phyloP scores from a whole-genome alignment of 495 filamentous ascomycete species.

The Amphirosellinia nigrospora region DNA sequence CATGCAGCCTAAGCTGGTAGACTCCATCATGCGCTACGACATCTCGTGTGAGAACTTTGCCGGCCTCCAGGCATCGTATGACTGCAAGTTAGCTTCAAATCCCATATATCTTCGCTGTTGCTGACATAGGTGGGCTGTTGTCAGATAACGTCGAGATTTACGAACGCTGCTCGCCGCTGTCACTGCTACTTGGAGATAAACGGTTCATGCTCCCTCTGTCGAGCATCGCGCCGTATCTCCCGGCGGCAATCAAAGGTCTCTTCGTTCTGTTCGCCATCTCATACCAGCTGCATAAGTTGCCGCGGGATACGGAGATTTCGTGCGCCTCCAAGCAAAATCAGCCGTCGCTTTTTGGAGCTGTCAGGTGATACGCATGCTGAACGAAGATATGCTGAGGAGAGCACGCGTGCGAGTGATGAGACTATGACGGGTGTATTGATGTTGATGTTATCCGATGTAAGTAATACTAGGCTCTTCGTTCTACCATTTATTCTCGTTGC shows the following conservation, averaged over 20 bases:
- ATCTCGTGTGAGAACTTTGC: constrained; percentile 22
- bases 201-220: constrained; percentile 1
- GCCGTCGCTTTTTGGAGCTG: constrained; percentile 20
- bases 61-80: constrained; percentile 18
- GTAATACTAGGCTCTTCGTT: not conserved
- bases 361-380: constrained; percentile 32
- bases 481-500: not conserved
- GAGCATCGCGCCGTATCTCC: not conserved
- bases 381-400: constrained; percentile 31
- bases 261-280: constrained; percentile 18
- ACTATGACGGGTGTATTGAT: constrained; percentile 34
- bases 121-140: not conserved
- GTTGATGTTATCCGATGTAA: constrained; percentile 35
- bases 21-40: constrained; percentile 22
- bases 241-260: not conserved
- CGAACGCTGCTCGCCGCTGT: constrained; percentile 12
- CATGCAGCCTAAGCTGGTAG: constrained; percentile 2
- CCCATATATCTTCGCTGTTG: not conserved
- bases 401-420: constrained; percentile 21
- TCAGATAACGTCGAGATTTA: constrained; percentile 24
- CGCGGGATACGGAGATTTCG: constrained; percentile 4
- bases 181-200: not conserved
- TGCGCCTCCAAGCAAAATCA: not conserved
- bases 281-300: constrained; percentile 12
- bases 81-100: constrained; percentile 11